phyloP scores from a whole-genome alignment of 139 green algal species.

The Micractinium sp. region DNA sequence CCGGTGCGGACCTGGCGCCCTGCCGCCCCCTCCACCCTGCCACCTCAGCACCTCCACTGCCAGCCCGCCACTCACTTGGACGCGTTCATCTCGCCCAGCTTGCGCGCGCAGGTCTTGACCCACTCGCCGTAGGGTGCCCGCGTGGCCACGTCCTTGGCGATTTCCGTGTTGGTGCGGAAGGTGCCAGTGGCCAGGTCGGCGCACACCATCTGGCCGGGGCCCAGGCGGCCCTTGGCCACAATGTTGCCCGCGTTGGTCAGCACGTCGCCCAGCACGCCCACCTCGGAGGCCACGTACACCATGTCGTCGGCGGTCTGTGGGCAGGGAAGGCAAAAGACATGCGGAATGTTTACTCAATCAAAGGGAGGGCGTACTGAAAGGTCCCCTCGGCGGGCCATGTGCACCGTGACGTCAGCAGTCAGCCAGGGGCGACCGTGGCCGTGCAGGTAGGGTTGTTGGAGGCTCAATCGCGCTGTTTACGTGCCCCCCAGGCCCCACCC shows the following conservation, averaged over 20 bases:
- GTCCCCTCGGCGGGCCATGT: neutral
- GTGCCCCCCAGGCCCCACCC: neutral
- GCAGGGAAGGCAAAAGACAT: neutral
- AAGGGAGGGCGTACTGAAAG: neutral
- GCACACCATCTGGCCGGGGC: conserved; percentile 96
- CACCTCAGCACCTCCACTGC: neutral
- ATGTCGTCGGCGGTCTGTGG: conserved; percentile 89
- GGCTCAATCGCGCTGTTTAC: too few species aligned
- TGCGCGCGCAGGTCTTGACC: conserved; percentile 63
- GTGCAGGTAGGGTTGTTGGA: too few species aligned
- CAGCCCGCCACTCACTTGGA: conserved; percentile 25
- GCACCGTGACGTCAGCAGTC: too few species aligned
- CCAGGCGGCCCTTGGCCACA: conserved; percentile 93
- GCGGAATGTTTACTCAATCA: neutral
- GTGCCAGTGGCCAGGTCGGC: conserved; percentile 86
- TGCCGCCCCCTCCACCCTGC: neutral
- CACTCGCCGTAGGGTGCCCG: conserved; percentile 88
- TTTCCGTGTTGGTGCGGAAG: conserved; percentile 88
- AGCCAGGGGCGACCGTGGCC: too few species aligned
- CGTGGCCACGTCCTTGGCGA: conserved; percentile 81
- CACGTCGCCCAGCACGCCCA: conserved; percentile 93
- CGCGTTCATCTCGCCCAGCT: conserved; percentile 62
- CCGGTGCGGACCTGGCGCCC: neutral
- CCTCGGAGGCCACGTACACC: conserved; percentile 97
- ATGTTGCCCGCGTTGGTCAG: conserved; percentile 86